Evolutionary conservation across 176 grass and related monocot species (phyloP).

Genomic region (Alopecurus myosuroides): DNA sequence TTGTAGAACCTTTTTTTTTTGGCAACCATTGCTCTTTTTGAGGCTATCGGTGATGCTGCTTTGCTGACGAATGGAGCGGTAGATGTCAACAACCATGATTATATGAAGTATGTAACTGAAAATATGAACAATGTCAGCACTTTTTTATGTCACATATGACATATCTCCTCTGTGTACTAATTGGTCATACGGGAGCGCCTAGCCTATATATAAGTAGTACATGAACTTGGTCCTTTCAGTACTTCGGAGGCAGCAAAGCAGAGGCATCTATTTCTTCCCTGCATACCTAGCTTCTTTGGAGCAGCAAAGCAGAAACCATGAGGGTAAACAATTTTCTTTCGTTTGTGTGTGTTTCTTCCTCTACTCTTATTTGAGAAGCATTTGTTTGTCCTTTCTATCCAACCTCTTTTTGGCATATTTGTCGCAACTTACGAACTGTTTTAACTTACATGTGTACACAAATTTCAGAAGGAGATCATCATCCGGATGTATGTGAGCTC

Average conservation of each 20-base stretch:
- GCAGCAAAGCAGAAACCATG: conserved; percentile 15
- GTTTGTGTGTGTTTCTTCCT: neutral
- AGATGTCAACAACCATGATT: neutral
- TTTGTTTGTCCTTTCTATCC: neutral
- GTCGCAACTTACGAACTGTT: neutral
- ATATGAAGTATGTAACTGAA: neutral
- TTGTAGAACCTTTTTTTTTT: neutral
- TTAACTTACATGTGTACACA: neutral
- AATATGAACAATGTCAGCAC: neutral
- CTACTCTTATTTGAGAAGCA: neutral
- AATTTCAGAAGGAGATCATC: conserved; percentile 50
- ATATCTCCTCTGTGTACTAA: neutral
- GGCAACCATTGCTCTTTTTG: neutral
- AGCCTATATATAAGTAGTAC: neutral
- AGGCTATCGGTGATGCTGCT: neutral
- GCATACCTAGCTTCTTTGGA: neutral
- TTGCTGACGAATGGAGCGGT: neutral
- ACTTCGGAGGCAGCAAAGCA: neutral
- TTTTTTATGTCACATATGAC: neutral
- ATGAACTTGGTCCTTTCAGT: neutral
- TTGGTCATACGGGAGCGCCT: neutral
- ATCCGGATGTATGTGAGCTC: conserved; percentile 34
- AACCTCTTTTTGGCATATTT: neutral
- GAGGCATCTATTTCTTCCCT: neutral
- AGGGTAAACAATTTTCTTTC: conserved; percentile 9